A percentile compares a stretch with the other conserved stretches of the same genome.
phyloP scores from a whole-genome alignment of 257 asterid species.

The Solanum etuberosum region DNA sequence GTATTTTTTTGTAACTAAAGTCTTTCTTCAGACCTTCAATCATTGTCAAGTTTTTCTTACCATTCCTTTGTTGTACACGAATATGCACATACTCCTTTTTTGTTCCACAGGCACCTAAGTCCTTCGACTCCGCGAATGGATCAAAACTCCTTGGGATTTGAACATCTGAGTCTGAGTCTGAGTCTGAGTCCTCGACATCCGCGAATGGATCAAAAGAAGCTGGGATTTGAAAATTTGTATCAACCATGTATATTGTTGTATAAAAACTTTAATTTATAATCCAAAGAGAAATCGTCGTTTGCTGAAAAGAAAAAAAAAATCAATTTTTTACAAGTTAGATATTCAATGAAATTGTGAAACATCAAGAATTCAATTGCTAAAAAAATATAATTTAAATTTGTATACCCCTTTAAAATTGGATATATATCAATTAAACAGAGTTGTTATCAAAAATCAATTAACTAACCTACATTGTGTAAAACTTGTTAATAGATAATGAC shows the following conservation, averaged over 20 bases:
- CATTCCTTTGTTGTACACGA: neutral
- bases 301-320: neutral
- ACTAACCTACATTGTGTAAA: neutral
- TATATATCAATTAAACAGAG: neutral
- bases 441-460: neutral
- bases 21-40: neutral
- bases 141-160: neutral
- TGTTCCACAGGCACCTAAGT: neutral
- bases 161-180: neutral
- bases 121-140: neutral
- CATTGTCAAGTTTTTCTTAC: neutral
- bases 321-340: neutral
- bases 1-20: neutral
- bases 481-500: neutral
- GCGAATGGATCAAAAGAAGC: neutral
- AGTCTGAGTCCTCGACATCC: neutral
- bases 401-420: neutral
- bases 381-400: neutral
- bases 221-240: neutral
- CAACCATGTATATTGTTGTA: neutral
- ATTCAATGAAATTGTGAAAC: neutral
- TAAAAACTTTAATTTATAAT: neutral
- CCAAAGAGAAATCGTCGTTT: neutral
- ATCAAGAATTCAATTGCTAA: neutral
- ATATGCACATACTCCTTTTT: neutral